phyloP scores from a whole-genome alignment of 1,284 basidiomycete genomes.

The Papiliotrema nemorosa region DNA sequence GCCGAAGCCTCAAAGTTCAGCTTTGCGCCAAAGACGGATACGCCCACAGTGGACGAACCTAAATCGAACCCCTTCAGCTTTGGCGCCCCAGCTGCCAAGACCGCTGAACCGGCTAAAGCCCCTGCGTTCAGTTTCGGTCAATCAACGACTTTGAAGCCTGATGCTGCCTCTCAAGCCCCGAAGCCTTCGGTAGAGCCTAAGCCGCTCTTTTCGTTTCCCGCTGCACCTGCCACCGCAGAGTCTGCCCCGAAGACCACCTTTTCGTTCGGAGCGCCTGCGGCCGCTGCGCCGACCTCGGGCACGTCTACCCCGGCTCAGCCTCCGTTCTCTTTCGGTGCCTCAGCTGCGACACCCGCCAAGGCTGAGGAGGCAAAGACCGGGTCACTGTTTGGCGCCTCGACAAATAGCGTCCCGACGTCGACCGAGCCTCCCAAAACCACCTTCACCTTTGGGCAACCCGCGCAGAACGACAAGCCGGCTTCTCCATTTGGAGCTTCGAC shows the following conservation, averaged over 20 bases:
- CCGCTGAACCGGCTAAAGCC: slow-evolving; percentile 10
- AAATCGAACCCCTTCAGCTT: slow-evolving; percentile 15
- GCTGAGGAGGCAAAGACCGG: background rate
- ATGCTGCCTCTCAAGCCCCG: background rate
- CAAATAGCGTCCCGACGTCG: too few relatives aligned
- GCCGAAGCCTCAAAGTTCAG: background rate
- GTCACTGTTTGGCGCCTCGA: slow-evolving; percentile 9
- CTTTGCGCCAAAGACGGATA: too few relatives aligned
- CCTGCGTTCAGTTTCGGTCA: slow-evolving; percentile 6
- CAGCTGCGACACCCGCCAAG: slow-evolving; percentile 5
- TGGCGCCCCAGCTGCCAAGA: slow-evolving; percentile 8
- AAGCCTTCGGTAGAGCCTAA: background rate
- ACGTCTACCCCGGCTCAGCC: background rate
- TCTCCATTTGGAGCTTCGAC: background rate
- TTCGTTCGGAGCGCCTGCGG: too few relatives aligned
- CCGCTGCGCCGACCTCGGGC: too few relatives aligned
- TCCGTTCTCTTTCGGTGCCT: slow-evolving; percentile 3
- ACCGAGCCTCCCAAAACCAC: slow-evolving; percentile 12
- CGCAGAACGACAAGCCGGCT: slow-evolving; percentile 6
- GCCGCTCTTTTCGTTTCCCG: background rate
- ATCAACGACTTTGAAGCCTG: background rate
- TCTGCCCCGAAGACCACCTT: background rate
- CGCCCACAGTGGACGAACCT: too few relatives aligned
- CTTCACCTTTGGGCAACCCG: slow-evolving; percentile 20
- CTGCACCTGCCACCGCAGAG: background rate